These are phyloP conservation scores for Pezicula radicicola DNA, from an alignment of 2,329 filamentous ascomycete genomes.

Conservation along the genomic window DNA sequence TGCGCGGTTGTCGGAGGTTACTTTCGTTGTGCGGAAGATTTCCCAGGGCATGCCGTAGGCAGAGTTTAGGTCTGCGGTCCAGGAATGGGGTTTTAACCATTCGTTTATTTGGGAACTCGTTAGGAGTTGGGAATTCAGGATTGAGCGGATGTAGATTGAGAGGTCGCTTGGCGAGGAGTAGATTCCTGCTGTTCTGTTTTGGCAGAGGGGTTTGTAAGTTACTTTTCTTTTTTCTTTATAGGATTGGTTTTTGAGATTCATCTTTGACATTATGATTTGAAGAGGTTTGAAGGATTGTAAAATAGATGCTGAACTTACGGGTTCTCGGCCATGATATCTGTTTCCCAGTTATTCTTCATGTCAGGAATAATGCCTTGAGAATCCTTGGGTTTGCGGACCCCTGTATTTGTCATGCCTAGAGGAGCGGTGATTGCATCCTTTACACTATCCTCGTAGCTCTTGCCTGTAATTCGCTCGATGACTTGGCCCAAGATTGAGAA, in stretches of 20 bases:
- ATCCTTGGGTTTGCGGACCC: neutral
- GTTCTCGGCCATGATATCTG: neutral
- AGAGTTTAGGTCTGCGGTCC: neutral
- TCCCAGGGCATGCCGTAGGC: constrained; percentile 3
- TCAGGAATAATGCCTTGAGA: neutral
- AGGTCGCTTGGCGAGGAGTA: constrained; percentile 29
- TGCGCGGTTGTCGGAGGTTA: neutral
- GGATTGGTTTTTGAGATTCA: too few species aligned
- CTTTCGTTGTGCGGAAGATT: neutral
- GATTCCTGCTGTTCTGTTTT: constrained; percentile 31
- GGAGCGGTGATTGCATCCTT: neutral
- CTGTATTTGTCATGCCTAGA: neutral
- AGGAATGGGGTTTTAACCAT: constrained; percentile 5
- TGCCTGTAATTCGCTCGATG: neutral
- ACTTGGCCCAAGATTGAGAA: neutral
- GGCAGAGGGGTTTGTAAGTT: too few species aligned
- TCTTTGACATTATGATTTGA: too few species aligned
- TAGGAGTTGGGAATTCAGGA: neutral
- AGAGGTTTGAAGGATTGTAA: too few species aligned
- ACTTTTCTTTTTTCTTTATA: too few species aligned
- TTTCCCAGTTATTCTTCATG: neutral
- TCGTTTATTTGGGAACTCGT: neutral
- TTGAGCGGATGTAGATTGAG: constrained; percentile 23
- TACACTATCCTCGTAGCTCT: neutral
- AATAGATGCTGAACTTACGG: neutral